Evolutionary conservation across 441 rosid genomes (phyloP), one percentile per base, ranked within the genome.

Genomic region (Adansonia madagascariensis): DNA sequence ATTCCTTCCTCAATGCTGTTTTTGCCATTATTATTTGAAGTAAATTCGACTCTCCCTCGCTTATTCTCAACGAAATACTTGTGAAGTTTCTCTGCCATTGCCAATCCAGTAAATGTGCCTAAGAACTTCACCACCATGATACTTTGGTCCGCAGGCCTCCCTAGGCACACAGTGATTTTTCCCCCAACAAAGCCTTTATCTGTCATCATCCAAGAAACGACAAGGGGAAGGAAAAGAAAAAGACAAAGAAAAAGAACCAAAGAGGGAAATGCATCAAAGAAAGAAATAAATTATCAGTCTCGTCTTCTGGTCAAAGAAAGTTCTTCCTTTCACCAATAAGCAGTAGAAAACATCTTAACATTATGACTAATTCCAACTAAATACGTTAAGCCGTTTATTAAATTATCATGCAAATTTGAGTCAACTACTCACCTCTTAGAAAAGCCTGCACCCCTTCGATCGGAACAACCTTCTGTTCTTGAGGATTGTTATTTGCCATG

Each of bases 81-180:
- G 31, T 87, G 85, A 73, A 89, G 88, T 80, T 65, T 87, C 83
- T 89, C 89, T 60, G 95, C 91, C 74, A 62, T 82, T 65, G 78
- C 82, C 68, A 91, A 87, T 66, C 91, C 91, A 18, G 91, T 74
- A 64, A 91, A 87, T 14, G 91, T 89, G 57, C 88, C 86, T 71
- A 85, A 71, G 79, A 86, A 88, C 78, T 84, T 88, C 76, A 87
- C 88, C 77, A 88, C 76, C 83, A 89, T 80, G 24, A 88, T 74
- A 75, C 91, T 91, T 76, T 88, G 89, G 81, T 91, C 90, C 3
- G 88, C 87, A 50, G 93, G 93, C 49, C 83, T 89, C 60, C 93
- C 93, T 39, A 84, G 82, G 84, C 82, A 79, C 75, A 90, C 89
- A 15, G 53, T 88, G 78, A 85, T 83, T 80, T 88, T 88, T 3